A percentile compares a stretch with the other conserved stretches of the same genome.
These are phyloP conservation scores for Penicillium bovifimosum DNA, from an alignment of 495 filamentous ascomycete genomes.

Conservation along the genomic window DNA sequence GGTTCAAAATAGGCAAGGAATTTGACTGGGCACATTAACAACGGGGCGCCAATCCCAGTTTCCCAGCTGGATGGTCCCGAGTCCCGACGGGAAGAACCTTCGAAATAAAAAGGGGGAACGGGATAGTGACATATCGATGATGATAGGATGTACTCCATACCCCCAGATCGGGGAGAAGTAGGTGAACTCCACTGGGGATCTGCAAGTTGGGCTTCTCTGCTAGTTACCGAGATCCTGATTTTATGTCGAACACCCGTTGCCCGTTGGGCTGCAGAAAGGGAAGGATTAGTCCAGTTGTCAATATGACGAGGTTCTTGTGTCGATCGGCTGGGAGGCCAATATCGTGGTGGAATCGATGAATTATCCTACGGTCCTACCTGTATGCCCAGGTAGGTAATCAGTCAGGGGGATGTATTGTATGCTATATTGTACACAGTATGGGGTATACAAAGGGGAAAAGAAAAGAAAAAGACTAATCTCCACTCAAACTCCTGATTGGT, in stretches of 20 bases:
- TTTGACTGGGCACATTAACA: conserved; percentile 13
- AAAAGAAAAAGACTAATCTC: neutral
- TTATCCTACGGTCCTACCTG: no score
- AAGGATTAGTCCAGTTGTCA: conserved; percentile 5
- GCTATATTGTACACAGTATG: neutral
- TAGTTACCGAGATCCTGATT: conserved; percentile 4
- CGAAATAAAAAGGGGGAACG: conserved; percentile 9
- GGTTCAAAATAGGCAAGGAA: neutral
- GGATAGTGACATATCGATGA: conserved; percentile 10
- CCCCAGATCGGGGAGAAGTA: conserved; percentile 16
- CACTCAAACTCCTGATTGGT: neutral
- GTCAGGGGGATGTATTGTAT: no score
- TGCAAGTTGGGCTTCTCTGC: conserved; percentile 3
- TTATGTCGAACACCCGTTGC: conserved; percentile 18
- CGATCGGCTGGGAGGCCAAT: conserved; percentile 19
- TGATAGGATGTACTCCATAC: conserved; percentile 3
- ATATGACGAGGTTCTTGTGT: conserved; percentile 9
- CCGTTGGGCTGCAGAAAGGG: conserved; percentile 12
- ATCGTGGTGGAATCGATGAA: no score
- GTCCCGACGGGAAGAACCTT: conserved; percentile 8
- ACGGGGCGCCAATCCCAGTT: conserved; percentile 11
- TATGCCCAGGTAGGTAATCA: neutral
- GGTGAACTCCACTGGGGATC: conserved; percentile 12
- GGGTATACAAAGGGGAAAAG: neutral
- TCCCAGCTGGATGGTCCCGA: conserved; percentile 8